Percentiles rank a stretch among this genome's conserved stretches.
Conservation (phyloP, 306 rosid genomes). For the Amphicarpaea edgeworthii region DNA sequence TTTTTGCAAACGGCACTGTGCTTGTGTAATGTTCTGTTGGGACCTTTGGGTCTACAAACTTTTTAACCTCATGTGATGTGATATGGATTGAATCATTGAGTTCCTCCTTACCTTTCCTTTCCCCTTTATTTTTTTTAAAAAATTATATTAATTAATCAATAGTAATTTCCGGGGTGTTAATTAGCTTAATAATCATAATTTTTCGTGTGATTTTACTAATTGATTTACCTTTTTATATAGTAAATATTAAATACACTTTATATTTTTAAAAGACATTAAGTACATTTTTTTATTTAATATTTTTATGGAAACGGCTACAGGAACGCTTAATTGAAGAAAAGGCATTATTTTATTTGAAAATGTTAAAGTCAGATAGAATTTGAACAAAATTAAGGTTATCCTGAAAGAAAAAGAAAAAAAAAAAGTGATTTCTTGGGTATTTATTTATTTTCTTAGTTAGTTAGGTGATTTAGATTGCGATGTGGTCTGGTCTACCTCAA, state of each 20-base stretch:
- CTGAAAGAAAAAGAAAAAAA: not conserved
- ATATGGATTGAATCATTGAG: constrained; percentile 63
- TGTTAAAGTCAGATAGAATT: not conserved
- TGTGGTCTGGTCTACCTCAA: constrained; percentile 13
- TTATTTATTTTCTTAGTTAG: not conserved
- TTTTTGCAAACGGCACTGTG: constrained; percentile 50
- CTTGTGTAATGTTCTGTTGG: constrained; percentile 29
- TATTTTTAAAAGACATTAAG: too few species aligned
- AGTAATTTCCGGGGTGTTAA: not conserved
- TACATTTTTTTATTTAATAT: too few species aligned
- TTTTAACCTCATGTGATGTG: constrained; percentile 65
- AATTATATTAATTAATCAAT: not conserved
- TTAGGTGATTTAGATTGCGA: constrained; percentile 4
- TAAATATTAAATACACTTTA: too few species aligned
- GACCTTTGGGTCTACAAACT: constrained; percentile 40
- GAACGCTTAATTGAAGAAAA: too few species aligned
- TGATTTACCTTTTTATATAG: too few species aligned
- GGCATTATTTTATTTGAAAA: too few species aligned
- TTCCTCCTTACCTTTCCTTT: not conserved
- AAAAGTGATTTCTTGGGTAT: not conserved
- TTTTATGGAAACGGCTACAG: not conserved
- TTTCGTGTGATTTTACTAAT: too few species aligned
- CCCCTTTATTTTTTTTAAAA: too few species aligned
- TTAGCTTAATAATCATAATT: not conserved
- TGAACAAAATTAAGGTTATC: not conserved